Conservation (phyloP, 371 early-diverging fungal species). For the Vairimorpha necatrix region DNA sequence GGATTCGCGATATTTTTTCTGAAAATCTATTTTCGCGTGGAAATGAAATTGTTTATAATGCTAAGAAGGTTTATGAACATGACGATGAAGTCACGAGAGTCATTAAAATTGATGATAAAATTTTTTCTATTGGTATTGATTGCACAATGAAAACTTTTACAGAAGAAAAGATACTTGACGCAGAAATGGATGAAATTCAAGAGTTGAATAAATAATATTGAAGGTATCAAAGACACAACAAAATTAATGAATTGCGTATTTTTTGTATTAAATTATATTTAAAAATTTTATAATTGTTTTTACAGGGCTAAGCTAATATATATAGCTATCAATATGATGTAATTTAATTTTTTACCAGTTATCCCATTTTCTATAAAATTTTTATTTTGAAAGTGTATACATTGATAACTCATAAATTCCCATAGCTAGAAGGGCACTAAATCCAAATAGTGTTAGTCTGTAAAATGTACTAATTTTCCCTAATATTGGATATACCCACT, state of each 20-base stretch:
- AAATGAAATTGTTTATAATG: constrained; percentile 18
- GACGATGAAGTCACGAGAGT: constrained; percentile 36
- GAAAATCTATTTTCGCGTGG: constrained; percentile 33
- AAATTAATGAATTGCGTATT: no score
- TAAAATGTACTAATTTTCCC: background rate
- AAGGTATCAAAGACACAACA: no score
- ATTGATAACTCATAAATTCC: background rate
- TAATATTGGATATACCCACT: constrained; percentile 29
- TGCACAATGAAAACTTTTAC: constrained; percentile 9
- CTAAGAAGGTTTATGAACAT: constrained; percentile 22
- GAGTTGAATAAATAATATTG: background rate
- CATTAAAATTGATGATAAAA: constrained; percentile 7
- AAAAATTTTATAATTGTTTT: no score
- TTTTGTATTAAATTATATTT: no score
- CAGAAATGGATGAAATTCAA: background rate
- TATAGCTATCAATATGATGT: no score
- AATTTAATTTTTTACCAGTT: no score
- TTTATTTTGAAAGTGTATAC: background rate
- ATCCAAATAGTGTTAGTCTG: background rate
- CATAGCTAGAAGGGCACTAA: background rate
- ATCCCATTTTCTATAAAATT: no score
- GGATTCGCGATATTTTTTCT: constrained; percentile 32
- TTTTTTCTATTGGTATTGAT: constrained; percentile 49
- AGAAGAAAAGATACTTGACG: background rate
- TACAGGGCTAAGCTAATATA: no score